Base-by-base conservation (phyloP, 2,329 filamentous ascomycete species). In the Cladosporium sp. region DNA sequence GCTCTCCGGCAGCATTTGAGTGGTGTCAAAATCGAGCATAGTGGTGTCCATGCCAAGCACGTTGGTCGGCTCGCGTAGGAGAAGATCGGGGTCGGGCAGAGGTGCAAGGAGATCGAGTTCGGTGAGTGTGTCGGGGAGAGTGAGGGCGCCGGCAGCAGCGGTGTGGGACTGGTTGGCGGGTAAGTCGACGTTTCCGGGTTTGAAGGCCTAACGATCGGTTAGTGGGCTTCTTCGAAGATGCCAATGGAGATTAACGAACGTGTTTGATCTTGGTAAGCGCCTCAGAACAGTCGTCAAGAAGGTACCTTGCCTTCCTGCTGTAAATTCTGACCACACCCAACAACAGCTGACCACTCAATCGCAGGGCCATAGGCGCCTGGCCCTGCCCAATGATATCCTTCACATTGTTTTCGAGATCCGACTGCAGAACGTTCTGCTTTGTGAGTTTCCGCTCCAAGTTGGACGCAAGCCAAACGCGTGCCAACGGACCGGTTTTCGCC, bases 401-500 rank as follows among this genome's bases (percentile, higher is more conserved):
- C 64, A 99, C 92, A 74, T 92, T 96, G 77, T 91, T 90, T 68
- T 93, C 89, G 66, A 99, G 89, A 77, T 96, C 95, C 59, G 92
- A 93, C 72, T 96, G 91, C 63, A 99, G 75, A 65, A 97, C 94
- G 70, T 97, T 91, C 62, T 91, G 91, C 78, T 99, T 99, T 66
- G 92, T 96, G 60, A 99, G 86, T 79, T 97, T 99, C 80, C 93
- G 91, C 83, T 97, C 94, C 64, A 97, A 82, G 76, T 97, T 99
- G 78, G 94, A 91, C 32, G 94, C 96, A 61, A 97, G 84, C 94
- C 94, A 99, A 78, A 97, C 92, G 71, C 91, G 90, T 77, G 94
- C 94, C 80, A 99, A 78, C 70, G 94, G 93, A 80, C 94, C 94
- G 68, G 91, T 96, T 86, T 96, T 96, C 74, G 92, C 91, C 68